Evolutionary conservation across 345 rosid species (phyloP), one percentile per base, ranked within the genome.

Genomic region (Luvunga scandens): DNA sequence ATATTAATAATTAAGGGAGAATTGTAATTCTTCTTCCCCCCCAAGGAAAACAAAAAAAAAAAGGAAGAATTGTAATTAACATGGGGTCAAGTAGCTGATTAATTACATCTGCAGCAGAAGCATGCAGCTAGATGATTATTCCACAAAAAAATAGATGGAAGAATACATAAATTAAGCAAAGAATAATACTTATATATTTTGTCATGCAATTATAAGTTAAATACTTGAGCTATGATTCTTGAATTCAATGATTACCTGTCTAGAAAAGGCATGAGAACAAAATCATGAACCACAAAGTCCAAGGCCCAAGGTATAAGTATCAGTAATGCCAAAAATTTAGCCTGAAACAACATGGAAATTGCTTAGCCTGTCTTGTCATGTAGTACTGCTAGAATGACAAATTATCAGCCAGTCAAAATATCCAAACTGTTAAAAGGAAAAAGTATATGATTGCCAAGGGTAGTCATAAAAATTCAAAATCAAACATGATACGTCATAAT

Each of bases 241-340:
- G 25, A 21, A n/a, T 75, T 45, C 48, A 65, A 72, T 36, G 36
- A 73, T 84, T 82, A 92, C 99, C 99, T 93, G 92, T 93, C 98
- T 76, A 92, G 83, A 63, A 95, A 93, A 19, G 99, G 98, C 99
- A 95, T 87, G 66, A 95, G 95, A 66, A 95, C 86, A 83, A 90
- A 95, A 83, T 95, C 97, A 84, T 95, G 99, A 74, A 93, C 97
- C 69, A 88, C 81, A 86, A 91, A 90, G 86, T 95, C 98, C 88
- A 95, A 81, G 33, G 88, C 89, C 90, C 92, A 93, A 13, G 99
- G 98, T 83, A 95, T 82, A 55, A 91, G 83, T 56, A 95, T 87
- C 85, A 95, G 73, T 48, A 88, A 76, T 48, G 93, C 97, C 88
- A 93, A 81, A 89, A 93, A 95, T 76, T 88, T 91, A 65, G 97